Evolutionary conservation across 164 flowering plant genomes (phyloP), one percentile per base, ranked within the genome.

Genomic region (Aristolochia fimbriata): DNA sequence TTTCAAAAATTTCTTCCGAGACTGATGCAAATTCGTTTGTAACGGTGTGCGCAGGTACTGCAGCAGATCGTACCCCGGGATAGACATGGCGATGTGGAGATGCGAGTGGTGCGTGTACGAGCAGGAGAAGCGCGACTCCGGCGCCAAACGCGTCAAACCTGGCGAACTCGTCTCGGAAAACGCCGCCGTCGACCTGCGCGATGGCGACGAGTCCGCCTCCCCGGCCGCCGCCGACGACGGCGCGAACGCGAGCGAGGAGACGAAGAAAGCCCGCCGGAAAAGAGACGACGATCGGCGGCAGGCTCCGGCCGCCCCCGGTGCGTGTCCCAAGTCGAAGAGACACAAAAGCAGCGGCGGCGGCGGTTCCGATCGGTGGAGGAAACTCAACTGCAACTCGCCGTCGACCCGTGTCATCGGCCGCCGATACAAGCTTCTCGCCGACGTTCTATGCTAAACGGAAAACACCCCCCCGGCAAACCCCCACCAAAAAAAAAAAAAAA

Each of bases 91-190:
- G n/a, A 63, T 60, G 19, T 63, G 66, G 66, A 59, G 59, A 19
- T 63, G 66, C 60, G 66, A 63, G 66, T 63, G 66, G 66, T 63
- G 66, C 54, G 13, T 63, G 20, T 47, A 55, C 59, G 66, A 55
- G 17, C 24, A 63, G 15, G 54, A 63, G 59, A 51, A 51, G 37
- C 57, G 20, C n/a, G 27, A 61, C n/a, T 20, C 47, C 11, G 27
- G 61, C 27, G 45, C 22, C 51, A 53, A 25, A 22, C 48, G 43
- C 10, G 13, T 56, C 15, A 53, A 17, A 4, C 6, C 27, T 14
- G 30, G 9, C 56, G 22, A 21, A 21, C 10, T 17, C 52, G 19
- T 20, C 52, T 6, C 15, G 13, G 8, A n/a, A n/a, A n/a, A n/a
- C n/a, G n/a, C 16, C 16, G 16, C 51, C 51, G 20, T 19, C 53